phyloP scores from a whole-genome alignment of 1,139 yeast species.

The Geotrichum klebahnii region DNA sequence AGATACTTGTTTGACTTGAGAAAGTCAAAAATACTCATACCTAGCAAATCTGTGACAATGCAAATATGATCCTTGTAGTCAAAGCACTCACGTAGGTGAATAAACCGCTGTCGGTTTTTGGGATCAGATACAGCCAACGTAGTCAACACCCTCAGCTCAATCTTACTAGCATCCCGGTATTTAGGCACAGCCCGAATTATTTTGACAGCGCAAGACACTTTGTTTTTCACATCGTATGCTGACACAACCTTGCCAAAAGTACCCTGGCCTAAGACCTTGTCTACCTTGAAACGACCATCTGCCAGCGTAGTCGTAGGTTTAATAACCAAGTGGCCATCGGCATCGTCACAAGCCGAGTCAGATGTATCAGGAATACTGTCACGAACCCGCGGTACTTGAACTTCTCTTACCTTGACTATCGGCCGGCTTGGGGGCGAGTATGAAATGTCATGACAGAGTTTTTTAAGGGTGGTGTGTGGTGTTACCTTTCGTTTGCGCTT shows the following conservation, averaged over 20 bases:
- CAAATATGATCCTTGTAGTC: constrained; percentile 93
- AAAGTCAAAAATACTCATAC: constrained; percentile 84
- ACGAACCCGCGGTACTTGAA: constrained; percentile 13
- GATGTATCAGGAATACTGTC: not conserved
- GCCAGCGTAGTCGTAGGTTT: constrained; percentile 28
- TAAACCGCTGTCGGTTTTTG: constrained; percentile 53
- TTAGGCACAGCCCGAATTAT: constrained; percentile 57
- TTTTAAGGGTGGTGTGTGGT: not conserved
- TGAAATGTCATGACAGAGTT: not conserved
- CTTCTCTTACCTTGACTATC: constrained; percentile 5
- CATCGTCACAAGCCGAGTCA: constrained; percentile 11
- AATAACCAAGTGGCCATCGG: constrained; percentile 15
- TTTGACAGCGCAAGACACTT: constrained; percentile 79
- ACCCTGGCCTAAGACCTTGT: constrained; percentile 74
- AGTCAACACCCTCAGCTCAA: constrained; percentile 65
- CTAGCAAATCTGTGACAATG: constrained; percentile 82
- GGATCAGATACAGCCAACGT: constrained; percentile 68
- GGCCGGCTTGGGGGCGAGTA: constrained; percentile 6
- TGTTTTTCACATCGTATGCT: constrained; percentile 46
- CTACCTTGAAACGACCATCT: constrained; percentile 45
- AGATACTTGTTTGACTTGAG: constrained; percentile 63
- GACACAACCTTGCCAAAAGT: constrained; percentile 91
- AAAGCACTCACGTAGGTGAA: constrained; percentile 82
- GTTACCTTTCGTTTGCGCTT: not conserved
- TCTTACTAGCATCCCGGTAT: constrained; percentile 45